A percentile compares a stretch with the other conserved stretches of the same genome.
Evolutionary conservation across 306 rosid species (phyloP).

Genomic region (Vachellia collinsii): DNA sequence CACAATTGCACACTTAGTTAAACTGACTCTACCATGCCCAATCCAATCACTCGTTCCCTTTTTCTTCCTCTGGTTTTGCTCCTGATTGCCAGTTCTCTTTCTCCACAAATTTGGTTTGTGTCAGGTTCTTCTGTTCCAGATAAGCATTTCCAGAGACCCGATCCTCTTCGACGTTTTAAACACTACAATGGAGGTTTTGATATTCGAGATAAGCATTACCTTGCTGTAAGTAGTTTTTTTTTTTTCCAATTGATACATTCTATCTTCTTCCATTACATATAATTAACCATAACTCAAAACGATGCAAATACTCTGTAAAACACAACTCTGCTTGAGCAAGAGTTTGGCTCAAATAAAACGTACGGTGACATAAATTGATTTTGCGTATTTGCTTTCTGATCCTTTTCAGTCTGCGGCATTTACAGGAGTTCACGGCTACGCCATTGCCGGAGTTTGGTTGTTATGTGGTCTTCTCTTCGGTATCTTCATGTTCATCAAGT

Average conservation of each 20-base stretch:
- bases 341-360: neutral
- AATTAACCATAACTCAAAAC: neutral
- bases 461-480: constrained; percentile 56
- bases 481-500: constrained; percentile 50
- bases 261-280: neutral
- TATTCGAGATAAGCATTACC: constrained; percentile 58
- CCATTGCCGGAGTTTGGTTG: constrained; percentile 68
- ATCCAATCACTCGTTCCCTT: constrained; percentile 36
- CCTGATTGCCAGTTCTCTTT: constrained; percentile 43
- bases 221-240: constrained; percentile 57
- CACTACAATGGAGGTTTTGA: constrained; percentile 65
- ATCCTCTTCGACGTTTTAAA: constrained; percentile 64
- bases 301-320: too few relatives aligned
- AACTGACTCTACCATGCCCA: constrained; percentile 47
- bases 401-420: constrained; percentile 87
- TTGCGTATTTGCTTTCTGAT: constrained; percentile 52
- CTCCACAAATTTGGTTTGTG: constrained; percentile 41
- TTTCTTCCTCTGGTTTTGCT: constrained; percentile 44
- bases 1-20: neutral
- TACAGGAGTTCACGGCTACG: constrained; percentile 83
- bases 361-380: constrained; percentile 37
- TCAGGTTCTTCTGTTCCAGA: constrained; percentile 49
- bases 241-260: neutral
- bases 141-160: constrained; percentile 53
- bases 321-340: too few relatives aligned